Evolutionary conservation across 768 basidiomycete genomes (phyloP), one percentile per base, ranked within the genome.

Genomic region (Austroboletus festivus): DNA sequence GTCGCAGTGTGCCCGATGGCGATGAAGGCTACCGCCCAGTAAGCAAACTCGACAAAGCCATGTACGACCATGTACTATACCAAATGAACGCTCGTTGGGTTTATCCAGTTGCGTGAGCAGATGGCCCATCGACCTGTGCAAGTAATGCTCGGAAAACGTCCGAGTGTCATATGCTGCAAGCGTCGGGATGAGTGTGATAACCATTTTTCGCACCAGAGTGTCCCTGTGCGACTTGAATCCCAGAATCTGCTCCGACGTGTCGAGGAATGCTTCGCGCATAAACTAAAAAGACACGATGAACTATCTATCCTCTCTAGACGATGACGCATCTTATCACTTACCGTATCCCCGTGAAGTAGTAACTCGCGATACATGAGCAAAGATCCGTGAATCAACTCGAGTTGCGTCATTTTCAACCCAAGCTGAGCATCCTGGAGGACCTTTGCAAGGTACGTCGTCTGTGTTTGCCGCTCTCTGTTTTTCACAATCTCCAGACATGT

Each of bases 1-100:
- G 83, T 82, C 2, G 96, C 93, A 42, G 95, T 89, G 60, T 96
- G 92, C 0, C 96, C 96, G 53, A 99, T 93, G 2, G 96, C 94
- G 56, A 93, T 85, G 65, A 97, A 98, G 3, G 94, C 94, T 93
- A 52, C 4, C 13, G 33, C 38, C 21, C 15, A 16, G 13, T 55
- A 28, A 54, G 44, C 10, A 46, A 44, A 19, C n/a, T 6, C 16
- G 35, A 46, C 12, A 24, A 33, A 11, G 39, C 41, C 10, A 13
- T 44, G 54, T 60, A 58, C 39, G 18, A 42, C 24, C 38, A 16
- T 38, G 16, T 59, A 93, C 93, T 40, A 16, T 60, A 93, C 93
- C 90, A 55, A 90, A 89, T 26, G 87, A 84, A 30, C 94, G 79
- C 58, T 99, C 96, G 42, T 80, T 79, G 0, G 89, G 86, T 69